Percentiles rank a stretch among this genome's conserved stretches.
Evolutionary conservation across 208 protist species (phyloP).

Genomic region (Blastocrithidia nonstop): DNA sequence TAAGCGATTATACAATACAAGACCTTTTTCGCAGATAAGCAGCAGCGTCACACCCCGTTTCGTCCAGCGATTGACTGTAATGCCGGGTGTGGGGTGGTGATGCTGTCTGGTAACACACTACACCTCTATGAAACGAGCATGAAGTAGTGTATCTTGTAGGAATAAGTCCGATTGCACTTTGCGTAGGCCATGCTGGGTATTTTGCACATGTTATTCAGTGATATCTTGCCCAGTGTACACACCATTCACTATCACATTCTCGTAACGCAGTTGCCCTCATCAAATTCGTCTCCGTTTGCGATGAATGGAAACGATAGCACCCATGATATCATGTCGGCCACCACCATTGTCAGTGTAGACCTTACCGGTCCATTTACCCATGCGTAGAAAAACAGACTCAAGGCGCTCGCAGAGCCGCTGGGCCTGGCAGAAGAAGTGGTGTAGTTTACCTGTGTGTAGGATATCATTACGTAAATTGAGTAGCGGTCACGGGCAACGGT

Average conservation of each 20-base stretch:
- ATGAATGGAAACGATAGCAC: conserved; percentile 1
- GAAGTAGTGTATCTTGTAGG: conserved; percentile 47
- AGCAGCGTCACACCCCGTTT: conserved; percentile 34
- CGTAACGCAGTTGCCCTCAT: conserved; percentile 29
- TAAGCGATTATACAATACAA: conserved; percentile 44
- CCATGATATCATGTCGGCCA: conserved; percentile 12
- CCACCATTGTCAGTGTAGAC: conserved; percentile 50
- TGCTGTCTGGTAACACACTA: conserved; percentile 43
- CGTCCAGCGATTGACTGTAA: conserved; percentile 45
- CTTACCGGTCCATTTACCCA: conserved; percentile 41
- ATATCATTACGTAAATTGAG: conserved; percentile 51
- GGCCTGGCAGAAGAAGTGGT: conserved; percentile 34
- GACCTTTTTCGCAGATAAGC: conserved; percentile 26
- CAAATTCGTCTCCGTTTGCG: conserved; percentile 4
- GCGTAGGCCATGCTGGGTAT: conserved; percentile 69
- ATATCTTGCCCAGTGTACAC: conserved; percentile 47
- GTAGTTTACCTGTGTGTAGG: conserved; percentile 41
- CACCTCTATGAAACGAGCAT: conserved; percentile 75
- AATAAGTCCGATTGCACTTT: conserved; percentile 60
- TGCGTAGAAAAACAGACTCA: conserved; percentile 27
- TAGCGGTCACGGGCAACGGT: conserved; percentile 29
- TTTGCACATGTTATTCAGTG: conserved; percentile 35
- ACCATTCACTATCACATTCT: conserved; percentile 75
- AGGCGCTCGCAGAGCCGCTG: conserved; percentile 45
- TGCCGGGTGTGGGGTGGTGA: conserved; percentile 56